These are phyloP conservation scores for Klebsormidium nitens DNA, from an alignment of 139 green algal genomes.

Conservation along the genomic window DNA sequence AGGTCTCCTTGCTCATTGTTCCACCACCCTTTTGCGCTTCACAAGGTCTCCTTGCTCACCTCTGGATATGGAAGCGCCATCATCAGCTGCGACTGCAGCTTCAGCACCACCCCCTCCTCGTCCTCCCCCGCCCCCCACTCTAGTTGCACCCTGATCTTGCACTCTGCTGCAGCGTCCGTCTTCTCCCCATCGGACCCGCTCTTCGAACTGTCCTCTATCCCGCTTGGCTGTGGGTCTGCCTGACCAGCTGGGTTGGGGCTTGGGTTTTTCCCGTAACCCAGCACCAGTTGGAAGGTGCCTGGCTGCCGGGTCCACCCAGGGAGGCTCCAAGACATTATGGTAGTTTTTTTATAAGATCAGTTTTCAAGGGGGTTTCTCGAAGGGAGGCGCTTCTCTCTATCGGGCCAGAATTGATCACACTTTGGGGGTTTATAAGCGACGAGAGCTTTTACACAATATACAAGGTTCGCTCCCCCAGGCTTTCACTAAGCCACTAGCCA, in stretches of 20 bases:
- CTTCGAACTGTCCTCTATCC: neutral
- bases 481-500: too few relatives aligned
- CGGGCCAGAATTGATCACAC: too few relatives aligned
- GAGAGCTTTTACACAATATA: too few relatives aligned
- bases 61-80: conserved; percentile 29
- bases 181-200: neutral
- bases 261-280: conserved; percentile 22
- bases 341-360: too few relatives aligned
- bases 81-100: conserved; percentile 34
- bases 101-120: conserved; percentile 26
- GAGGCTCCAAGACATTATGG: conserved; percentile 33
- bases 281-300: conserved; percentile 27
- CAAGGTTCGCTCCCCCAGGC: too few relatives aligned
- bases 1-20: too few relatives aligned
- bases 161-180: neutral
- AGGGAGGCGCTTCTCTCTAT: too few relatives aligned
- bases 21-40: too few relatives aligned
- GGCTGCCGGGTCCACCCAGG: conserved; percentile 23
- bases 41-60: too few relatives aligned
- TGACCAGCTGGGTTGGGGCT: neutral
- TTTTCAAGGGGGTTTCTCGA: too few relatives aligned
- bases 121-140: conserved; percentile 32
- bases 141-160: conserved; percentile 7
- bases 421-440: too few relatives aligned
- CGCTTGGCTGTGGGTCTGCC: neutral